A percentile compares a stretch with the other conserved stretches of the same genome.
These are phyloP conservation scores for Cutaneotrichosporon sp. DNA, from an alignment of 1,284 basidiomycete genomes.

Conservation along the genomic window DNA sequence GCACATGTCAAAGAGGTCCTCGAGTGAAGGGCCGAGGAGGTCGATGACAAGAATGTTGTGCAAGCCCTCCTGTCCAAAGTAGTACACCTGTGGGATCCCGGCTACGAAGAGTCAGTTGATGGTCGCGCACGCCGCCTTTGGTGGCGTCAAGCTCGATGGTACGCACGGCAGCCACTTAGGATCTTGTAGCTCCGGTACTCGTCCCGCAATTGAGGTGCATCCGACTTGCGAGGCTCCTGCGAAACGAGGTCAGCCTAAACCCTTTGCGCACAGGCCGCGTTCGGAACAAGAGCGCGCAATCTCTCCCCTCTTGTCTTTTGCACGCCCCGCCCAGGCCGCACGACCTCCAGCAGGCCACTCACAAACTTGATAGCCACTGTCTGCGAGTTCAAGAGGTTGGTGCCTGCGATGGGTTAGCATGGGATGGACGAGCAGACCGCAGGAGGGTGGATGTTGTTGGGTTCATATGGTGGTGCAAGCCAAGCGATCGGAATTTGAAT, in stretches of 20 bases:
- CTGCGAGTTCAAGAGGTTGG: slow-evolving; percentile 89
- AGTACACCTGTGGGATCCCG: slow-evolving; percentile 92
- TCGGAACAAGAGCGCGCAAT: slow-evolving; percentile 1
- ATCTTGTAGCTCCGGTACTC: slow-evolving; percentile 98
- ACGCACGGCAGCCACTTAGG: slow-evolving; percentile 82
- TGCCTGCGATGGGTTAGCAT: slow-evolving; percentile 55
- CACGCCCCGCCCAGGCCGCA: too few relatives aligned
- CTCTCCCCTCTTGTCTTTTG: too few relatives aligned
- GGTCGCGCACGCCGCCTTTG: slow-evolving; percentile 2
- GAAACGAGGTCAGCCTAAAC: slow-evolving; percentile 12
- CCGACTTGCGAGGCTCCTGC: slow-evolving; percentile 90
- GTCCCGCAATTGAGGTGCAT: slow-evolving; percentile 91
- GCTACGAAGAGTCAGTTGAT: slow-evolving; percentile 50
- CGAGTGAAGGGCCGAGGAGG: slow-evolving; percentile 84
- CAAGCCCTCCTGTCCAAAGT: slow-evolving; percentile 95
- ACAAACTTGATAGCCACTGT: slow-evolving; percentile 98
- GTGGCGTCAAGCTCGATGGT: not conserved
- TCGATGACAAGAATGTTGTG: slow-evolving; percentile 97
- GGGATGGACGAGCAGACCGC: too few relatives aligned
- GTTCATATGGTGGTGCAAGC: too few relatives aligned
- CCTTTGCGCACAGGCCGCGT: slow-evolving; percentile 2
- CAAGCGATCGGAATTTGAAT: too few relatives aligned
- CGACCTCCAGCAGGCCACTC: slow-evolving; percentile 46
- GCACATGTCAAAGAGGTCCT: slow-evolving; percentile 99
- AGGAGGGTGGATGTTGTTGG: too few relatives aligned